These are phyloP conservation scores for Aureoboletus auriporus DNA, from an alignment of 768 basidiomycete genomes.

Conservation along the genomic window DNA sequence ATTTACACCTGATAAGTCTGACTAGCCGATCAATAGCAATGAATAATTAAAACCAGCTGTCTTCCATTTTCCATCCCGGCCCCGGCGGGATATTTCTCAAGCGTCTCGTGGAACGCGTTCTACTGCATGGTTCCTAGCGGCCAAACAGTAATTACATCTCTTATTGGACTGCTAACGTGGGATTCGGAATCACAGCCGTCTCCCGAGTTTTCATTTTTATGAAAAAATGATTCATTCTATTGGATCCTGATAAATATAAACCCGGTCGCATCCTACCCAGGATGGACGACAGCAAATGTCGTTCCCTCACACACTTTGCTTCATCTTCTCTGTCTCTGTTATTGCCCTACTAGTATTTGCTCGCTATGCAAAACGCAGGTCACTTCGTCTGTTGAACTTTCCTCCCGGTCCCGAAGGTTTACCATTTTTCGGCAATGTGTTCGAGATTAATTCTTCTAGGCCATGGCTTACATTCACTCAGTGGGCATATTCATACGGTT, in stretches of 20 bases:
- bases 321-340: slow-evolving; percentile 1
- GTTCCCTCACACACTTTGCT: slow-evolving; percentile 6
- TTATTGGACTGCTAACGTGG: not conserved
- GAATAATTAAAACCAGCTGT: too few species aligned
- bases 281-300: slow-evolving; percentile 1
- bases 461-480: slow-evolving; percentile 34
- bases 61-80: too few species aligned
- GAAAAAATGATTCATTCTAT: slow-evolving; percentile 6
- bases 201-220: slow-evolving; percentile 3
- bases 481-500: slow-evolving; percentile 27
- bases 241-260: slow-evolving; percentile 14
- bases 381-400: not conserved
- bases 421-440: slow-evolving; percentile 26
- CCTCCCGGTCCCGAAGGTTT: slow-evolving; percentile 32
- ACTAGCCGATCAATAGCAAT: too few species aligned
- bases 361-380: slow-evolving; percentile 11
- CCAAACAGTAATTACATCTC: not conserved
- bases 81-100: not conserved
- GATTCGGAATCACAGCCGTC: slow-evolving; percentile 1
- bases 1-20: too few species aligned
- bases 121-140: not conserved
- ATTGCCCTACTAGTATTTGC: slow-evolving; percentile 10
- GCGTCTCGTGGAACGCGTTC: not conserved
- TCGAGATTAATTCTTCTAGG: slow-evolving; percentile 21
- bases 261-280: not conserved